These are phyloP conservation scores for Colletotrichum musicola DNA, from an alignment of 2,329 filamentous ascomycete species.

Conservation along the genomic window DNA sequence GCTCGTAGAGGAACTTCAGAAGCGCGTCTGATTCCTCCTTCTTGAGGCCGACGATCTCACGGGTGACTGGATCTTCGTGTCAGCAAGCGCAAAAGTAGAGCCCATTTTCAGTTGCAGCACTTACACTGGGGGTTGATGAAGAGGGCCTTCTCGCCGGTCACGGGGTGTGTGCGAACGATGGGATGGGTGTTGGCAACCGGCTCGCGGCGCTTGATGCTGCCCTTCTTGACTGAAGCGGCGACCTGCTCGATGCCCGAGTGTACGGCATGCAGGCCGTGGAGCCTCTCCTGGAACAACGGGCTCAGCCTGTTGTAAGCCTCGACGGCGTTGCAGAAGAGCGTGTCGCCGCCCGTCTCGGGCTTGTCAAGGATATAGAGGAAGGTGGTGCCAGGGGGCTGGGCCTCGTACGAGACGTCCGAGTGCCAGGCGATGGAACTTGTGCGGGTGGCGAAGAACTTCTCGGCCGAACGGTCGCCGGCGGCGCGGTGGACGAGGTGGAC, in stretches of 20 bases:
- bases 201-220: conserved; percentile 37
- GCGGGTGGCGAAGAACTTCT: conserved; percentile 73
- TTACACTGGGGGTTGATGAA: conserved; percentile 37
- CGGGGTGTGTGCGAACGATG: conserved; percentile 35
- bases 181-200: conserved; percentile 37
- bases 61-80: conserved; percentile 15
- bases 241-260: conserved; percentile 38
- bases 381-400: conserved; percentile 89
- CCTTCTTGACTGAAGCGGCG: conserved; percentile 34
- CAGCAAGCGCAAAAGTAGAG: neutral
- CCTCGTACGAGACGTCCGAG: conserved; percentile 88
- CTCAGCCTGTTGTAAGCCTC: conserved; percentile 86
- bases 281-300: conserved; percentile 77
- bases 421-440: conserved; percentile 92
- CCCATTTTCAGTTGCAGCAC: neutral
- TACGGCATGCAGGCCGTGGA: conserved; percentile 36
- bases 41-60: conserved; percentile 36
- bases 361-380: conserved; percentile 91
- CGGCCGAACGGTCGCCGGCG: conserved; percentile 60
- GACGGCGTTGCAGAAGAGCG: conserved; percentile 82
- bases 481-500: conserved; percentile 78
- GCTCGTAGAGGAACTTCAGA: conserved; percentile 38
- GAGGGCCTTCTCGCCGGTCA: conserved; percentile 36
- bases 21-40: conserved; percentile 37
- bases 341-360: conserved; percentile 85